Conservation (phyloP, 495 filamentous ascomycete genomes). For the Recurvomyces mirabilis region DNA sequence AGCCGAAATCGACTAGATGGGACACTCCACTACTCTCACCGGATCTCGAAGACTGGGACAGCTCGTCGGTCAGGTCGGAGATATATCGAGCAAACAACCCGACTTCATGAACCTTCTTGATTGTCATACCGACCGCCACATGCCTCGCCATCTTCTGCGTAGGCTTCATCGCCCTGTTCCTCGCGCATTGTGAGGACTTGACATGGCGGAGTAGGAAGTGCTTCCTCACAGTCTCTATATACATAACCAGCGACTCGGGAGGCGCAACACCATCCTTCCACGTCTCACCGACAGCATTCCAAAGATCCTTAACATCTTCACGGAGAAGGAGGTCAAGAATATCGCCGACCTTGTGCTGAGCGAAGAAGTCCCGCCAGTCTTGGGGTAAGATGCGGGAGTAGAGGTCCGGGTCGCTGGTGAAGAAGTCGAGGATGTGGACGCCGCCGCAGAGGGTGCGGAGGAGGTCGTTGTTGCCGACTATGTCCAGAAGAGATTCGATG, state of each 20-base stretch:
- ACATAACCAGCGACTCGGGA: conserved; percentile 57
- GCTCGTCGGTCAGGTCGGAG: conserved; percentile 38
- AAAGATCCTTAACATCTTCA: conserved; percentile 47
- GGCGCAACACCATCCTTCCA: conserved; percentile 47
- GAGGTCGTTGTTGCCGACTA: conserved; percentile 61
- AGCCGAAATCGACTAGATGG: conserved; percentile 91
- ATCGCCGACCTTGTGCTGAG: conserved; percentile 53
- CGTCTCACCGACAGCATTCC: conserved; percentile 15
- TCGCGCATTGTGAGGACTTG: conserved; percentile 2
- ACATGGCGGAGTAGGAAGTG: conserved; percentile 59
- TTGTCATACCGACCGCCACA: conserved; percentile 82
- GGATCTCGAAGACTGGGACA: neutral
- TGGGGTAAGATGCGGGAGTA: conserved; percentile 62
- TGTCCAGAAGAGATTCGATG: conserved; percentile 63
- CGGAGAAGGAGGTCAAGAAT: conserved; percentile 70
- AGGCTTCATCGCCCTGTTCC: conserved; percentile 25
- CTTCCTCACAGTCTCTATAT: conserved; percentile 60
- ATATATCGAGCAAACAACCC: conserved; percentile 55
- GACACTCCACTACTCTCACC: conserved; percentile 51
- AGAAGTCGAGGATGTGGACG: conserved; percentile 91
- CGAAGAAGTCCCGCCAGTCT: conserved; percentile 72
- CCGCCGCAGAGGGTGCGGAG: conserved; percentile 84
- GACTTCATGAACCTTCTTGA: conserved; percentile 91
- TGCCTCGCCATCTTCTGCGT: conserved; percentile 45
- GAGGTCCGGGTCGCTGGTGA: conserved; percentile 68